Evolutionary conservation across 1,284 basidiomycete species (phyloP), one percentile per base, ranked within the genome.

Genomic region (Sanghuangporus sanghuang): DNA sequence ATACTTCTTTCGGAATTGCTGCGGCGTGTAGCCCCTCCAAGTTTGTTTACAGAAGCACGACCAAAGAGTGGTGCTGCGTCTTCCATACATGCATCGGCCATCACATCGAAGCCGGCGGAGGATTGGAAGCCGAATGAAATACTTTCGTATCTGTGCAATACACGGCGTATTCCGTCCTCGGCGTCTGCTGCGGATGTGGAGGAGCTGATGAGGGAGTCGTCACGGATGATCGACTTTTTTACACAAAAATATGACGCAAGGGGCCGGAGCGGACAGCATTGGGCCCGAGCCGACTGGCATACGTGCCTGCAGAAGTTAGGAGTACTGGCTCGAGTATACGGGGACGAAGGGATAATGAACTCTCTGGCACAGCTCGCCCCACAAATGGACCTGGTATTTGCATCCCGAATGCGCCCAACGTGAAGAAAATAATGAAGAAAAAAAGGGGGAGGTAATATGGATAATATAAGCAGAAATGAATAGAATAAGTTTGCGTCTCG

Each of bases 231-330:
- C 36, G 71, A 76, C 42, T 87, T 90, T 71, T 72, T 89, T 61
- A 77, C 75, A 57, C 73, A 75, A 61, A 79, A 83, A 59, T 81
- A 81, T 66, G 70, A 75, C 48, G 73, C 72, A 35, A 69, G 64
- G 27, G 86, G 85, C 0, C 78, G 85, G 46, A 73, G 80, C 32
- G 89, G 89, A 4, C 82, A 85, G 69, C 87, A 91, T 67, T 92
- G 89, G 89, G 78, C 86, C 14, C 76, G 80, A 59, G 75, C 77
- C 59, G 86, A 85, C 67, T 92, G 90, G 89, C 74, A 79, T 64
- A 76, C 79, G 32, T 81, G 75, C 36, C 71, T 88, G 65, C 69
- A 70, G 6, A 78, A 75, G 55, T 67, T 92, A 69, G 73, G 73
- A 49, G 70, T 71, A 38, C 73, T 90, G 36, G 87, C 81, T 3